phyloP scores from a whole-genome alignment of 495 filamentous ascomycete genomes.

The Penicillium pancosmium region DNA sequence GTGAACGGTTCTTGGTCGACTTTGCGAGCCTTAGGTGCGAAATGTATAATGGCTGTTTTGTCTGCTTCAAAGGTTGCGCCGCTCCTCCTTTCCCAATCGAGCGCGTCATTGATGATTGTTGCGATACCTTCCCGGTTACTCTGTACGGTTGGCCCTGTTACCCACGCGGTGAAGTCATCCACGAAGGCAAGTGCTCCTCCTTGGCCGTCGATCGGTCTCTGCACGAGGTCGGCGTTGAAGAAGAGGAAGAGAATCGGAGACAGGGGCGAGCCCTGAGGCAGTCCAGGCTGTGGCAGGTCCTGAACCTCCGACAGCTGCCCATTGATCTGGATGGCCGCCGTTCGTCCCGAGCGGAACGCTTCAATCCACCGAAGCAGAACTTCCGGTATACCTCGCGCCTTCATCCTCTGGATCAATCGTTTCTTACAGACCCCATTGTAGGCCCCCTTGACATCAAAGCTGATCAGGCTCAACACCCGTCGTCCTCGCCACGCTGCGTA shows the following conservation, averaged over 20 bases:
- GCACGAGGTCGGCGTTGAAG: constrained; percentile 34
- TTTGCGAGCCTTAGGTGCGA: constrained; percentile 27
- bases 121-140: constrained; percentile 26
- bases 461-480: constrained; percentile 33
- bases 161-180: constrained; percentile 28
- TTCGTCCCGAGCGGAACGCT: constrained; percentile 31
- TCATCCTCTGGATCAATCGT: constrained; percentile 35
- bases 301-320: constrained; percentile 17
- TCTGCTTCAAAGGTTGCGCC: constrained; percentile 32
- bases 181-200: constrained; percentile 24
- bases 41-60: constrained; percentile 32
- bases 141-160: constrained; percentile 16
- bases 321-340: constrained; percentile 20
- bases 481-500: constrained; percentile 25
- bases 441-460: constrained; percentile 46
- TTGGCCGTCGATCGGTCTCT: constrained; percentile 25
- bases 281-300: constrained; percentile 20
- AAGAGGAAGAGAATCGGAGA: constrained; percentile 37
- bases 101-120: constrained; percentile 23
- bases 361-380: constrained; percentile 34
- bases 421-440: constrained; percentile 43
- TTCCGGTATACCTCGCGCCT: constrained; percentile 32
- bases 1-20: constrained; percentile 25
- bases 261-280: constrained; percentile 34
- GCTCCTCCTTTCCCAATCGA: constrained; percentile 28